Base-by-base conservation (phyloP, 192 early-diverging fungal species). In the Coemansia sp. region DNA sequence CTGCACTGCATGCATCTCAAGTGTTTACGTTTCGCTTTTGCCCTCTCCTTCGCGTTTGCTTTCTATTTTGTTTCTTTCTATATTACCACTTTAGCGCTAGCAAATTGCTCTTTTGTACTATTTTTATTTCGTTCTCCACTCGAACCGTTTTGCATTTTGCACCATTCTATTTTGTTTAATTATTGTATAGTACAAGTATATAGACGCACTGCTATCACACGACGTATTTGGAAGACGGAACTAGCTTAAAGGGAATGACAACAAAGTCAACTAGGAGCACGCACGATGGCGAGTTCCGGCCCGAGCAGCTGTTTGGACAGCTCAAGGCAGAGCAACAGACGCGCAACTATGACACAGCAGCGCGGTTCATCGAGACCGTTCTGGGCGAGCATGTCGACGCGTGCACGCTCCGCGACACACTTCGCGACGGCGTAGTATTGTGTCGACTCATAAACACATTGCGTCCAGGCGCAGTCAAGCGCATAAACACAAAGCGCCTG, bases 401-500 rank as follows among this genome's bases (percentile, higher is more conserved):
- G 11, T 74, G 74, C 27, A 83, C 85, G 55, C 71, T 93, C 21
- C 85, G 86, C 29, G 67, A 73, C 7, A 82, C 83, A 26, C 80
- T 94, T 12, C 86, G 87, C 61, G 89, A 92, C 60, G 92, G 91
- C 29, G 87, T 92, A 4, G 65, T 93, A 4, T 83, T 94, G 38
- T 94, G 92, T 83, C 84, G 87, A 16, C 59, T 94, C 27, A 88
- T 91, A 67, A 94, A 94, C 80, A 82, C 83, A 59, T 74, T 94
- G 52, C 74, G 85, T 22, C 93, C 93, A 9, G 87, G 85, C 6
- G 88, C 84, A 14, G 87, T 94, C 38, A 83, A 85, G 64, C 81
- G 85, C 65, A 90, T 94, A 58, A 89, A 87, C 69, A 79, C 81
- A 45, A 88, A 85, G 49, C 80, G 86, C 51, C 65, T 89, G 12